Conservation (phyloP, 129 eudicot species). For the Arctium minus region DNA sequence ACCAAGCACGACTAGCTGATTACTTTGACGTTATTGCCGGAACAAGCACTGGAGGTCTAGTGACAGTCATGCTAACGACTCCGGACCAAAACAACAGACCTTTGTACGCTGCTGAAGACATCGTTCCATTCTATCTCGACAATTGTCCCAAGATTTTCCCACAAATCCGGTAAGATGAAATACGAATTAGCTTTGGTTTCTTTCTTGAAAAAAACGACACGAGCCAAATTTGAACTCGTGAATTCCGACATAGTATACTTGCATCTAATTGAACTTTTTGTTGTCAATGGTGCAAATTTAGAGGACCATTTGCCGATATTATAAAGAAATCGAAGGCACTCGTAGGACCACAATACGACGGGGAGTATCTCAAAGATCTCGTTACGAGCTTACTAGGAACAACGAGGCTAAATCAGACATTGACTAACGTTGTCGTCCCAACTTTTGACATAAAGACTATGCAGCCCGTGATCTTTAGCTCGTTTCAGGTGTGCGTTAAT, state of each 20-base stretch:
- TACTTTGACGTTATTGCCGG: conserved; percentile 54
- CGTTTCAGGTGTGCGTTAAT: conserved; percentile 30
- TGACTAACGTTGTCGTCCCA: conserved; percentile 50
- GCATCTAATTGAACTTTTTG: background rate
- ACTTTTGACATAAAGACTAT: conserved; percentile 56
- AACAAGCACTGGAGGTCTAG: conserved; percentile 63
- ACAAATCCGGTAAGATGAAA: conserved; percentile 30
- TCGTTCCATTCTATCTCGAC: conserved; percentile 39
- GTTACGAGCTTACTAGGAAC: conserved; percentile 9
- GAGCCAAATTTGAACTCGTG: background rate
- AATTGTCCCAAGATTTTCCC: conserved; percentile 54
- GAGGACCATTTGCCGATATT: conserved; percentile 35
- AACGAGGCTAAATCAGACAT: conserved; percentile 37
- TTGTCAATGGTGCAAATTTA: background rate
- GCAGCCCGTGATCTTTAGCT: conserved; percentile 57
- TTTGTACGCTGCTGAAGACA: conserved; percentile 50
- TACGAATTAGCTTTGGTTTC: background rate
- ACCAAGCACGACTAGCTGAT: conserved; percentile 42
- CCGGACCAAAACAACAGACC: conserved; percentile 44
- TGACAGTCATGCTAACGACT: conserved; percentile 48
- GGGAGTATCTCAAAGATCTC: conserved; percentile 33
- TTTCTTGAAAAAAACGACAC: background rate
- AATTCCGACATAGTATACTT: background rate
- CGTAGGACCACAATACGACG: conserved; percentile 41
- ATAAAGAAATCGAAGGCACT: conserved; percentile 20